Conservation (phyloP, 441 rosid species). For the Melastoma candidum region DNA sequence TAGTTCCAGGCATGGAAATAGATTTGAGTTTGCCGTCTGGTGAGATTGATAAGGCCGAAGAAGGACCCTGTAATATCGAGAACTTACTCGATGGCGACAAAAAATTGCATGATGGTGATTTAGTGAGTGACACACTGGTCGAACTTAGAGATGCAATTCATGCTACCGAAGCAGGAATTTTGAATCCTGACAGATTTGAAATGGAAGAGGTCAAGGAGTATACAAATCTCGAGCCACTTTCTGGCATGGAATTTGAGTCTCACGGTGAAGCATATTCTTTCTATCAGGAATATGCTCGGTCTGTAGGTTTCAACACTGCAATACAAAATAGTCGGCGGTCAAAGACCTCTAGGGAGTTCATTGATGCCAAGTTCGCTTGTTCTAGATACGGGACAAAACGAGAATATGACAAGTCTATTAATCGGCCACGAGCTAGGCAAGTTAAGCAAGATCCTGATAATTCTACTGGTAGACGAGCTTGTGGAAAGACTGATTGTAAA, state of each 20-base stretch:
- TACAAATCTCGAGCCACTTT: slow-evolving; percentile 61
- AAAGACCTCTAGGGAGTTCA: slow-evolving; percentile 72
- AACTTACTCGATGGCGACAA: slow-evolving; percentile 38
- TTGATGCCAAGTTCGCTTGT: slow-evolving; percentile 87
- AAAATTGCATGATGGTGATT: slow-evolving; percentile 42
- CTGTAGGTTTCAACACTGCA: slow-evolving; percentile 74
- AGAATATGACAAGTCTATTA: slow-evolving; percentile 73
- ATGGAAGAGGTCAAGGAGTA: slow-evolving; percentile 44
- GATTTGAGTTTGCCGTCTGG: slow-evolving; percentile 84
- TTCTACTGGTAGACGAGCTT: slow-evolving; percentile 60
- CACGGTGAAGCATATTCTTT: slow-evolving; percentile 76
- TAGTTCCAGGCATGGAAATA: slow-evolving; percentile 41
- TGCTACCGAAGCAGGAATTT: slow-evolving; percentile 30
- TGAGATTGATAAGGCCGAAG: slow-evolving; percentile 54
- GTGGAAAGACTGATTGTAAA: slow-evolving; percentile 80
- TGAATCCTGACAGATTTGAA: slow-evolving; percentile 28
- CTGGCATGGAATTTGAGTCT: slow-evolving; percentile 85
- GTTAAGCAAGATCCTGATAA: slow-evolving; percentile 71
- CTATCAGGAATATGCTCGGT: slow-evolving; percentile 80
- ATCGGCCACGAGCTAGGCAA: slow-evolving; percentile 68
- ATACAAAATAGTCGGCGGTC: slow-evolving; percentile 87
- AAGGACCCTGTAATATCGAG: slow-evolving; percentile 39
- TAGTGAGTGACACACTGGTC: slow-evolving; percentile 36
- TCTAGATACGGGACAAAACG: slow-evolving; percentile 82
- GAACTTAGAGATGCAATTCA: slow-evolving; percentile 35